A percentile compares a stretch with the other conserved stretches of the same genome.
Conservation (phyloP, 1,284 basidiomycete genomes). For the Trametes sp. region DNA sequence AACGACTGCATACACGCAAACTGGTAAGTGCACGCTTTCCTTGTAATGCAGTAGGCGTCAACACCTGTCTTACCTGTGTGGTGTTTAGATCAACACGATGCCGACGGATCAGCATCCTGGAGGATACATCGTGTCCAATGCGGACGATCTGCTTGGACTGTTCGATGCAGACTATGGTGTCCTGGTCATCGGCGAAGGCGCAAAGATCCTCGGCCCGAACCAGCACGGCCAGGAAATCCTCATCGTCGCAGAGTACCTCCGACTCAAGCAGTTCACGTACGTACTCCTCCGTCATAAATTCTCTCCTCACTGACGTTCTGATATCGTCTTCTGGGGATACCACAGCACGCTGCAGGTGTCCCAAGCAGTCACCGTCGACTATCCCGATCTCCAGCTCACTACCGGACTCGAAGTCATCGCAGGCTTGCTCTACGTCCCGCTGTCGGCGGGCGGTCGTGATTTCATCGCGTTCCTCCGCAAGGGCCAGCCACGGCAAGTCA, state of each 20-base stretch:
- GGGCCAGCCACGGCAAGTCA: conserved; percentile 76
- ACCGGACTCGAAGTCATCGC: conserved; percentile 78
- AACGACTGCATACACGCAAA: conserved; percentile 81
- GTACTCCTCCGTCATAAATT: conserved; percentile 22
- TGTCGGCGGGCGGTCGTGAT: conserved; percentile 75
- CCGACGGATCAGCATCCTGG: conserved; percentile 78
- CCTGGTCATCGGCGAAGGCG: conserved; percentile 86
- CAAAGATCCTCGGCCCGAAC: conserved; percentile 85
- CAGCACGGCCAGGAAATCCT: conserved; percentile 87
- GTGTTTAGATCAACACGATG: conserved; percentile 75
- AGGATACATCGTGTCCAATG: conserved; percentile 89
- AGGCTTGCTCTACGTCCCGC: conserved; percentile 82
- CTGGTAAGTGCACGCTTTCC: conserved; percentile 48
- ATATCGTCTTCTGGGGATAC: background rate
- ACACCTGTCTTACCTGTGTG: no score
- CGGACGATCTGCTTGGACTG: conserved; percentile 82
- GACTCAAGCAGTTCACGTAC: conserved; percentile 77
- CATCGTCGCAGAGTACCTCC: conserved; percentile 86
- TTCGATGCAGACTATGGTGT: conserved; percentile 90
- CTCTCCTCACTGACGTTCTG: no score
- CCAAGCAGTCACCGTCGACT: conserved; percentile 75
- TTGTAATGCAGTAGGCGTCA: background rate
- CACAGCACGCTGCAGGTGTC: conserved; percentile 67
- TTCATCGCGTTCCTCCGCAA: conserved; percentile 87
- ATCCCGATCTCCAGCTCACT: conserved; percentile 77